Evolutionary conservation across 2,329 filamentous ascomycete species (phyloP), one percentile per base, ranked within the genome.

Genomic region (Exophiala oligosperma): DNA sequence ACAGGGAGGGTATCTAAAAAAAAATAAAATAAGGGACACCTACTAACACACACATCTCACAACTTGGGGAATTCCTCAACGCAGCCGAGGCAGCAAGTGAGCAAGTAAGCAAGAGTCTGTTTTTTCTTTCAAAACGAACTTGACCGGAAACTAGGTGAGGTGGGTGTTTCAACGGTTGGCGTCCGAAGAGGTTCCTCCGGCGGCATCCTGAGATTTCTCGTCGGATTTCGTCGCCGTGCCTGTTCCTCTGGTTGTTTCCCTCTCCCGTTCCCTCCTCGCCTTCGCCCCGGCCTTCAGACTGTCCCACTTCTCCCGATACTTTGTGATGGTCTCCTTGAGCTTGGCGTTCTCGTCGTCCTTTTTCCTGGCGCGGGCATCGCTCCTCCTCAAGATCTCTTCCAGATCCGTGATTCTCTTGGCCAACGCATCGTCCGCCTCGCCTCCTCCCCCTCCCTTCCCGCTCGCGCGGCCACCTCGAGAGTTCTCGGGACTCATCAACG

Each of bases 301-400:
- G 71, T 89, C 86, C 85, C 86, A 90, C 59, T 84, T 81, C 56
- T 86, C 83, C 51, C 84, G 71, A 69, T 89, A 89, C 56, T 80
- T 74, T 0, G 73, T 77, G 12, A 87, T 71, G 5, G 82, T 79
- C 41, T 73, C 76, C 54, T 76, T 78, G 49, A 86, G 71, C 70
- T 84, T 86, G 65, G 85, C 81, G 58, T 87, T 85, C 64, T 87
- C 83, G 50, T 77, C 79, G 9, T 74, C 85, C 49, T 91, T 76
- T 48, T 81, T 81, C 49, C 88, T 84, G 66, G 87, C 81, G 63
- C 89, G 84, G 64, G 81, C 83, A 54, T 81, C 74, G 59, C 82
- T 76, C 21, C 77, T 75, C 7, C 77, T 75, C 23, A 92, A 73
- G 67, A 89, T 81, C 53, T 88, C 85, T 70, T 92, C 88, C 12